These are phyloP conservation scores for Kernera saxatilis DNA, from an alignment of 345 rosid genomes.

Conservation along the genomic window DNA sequence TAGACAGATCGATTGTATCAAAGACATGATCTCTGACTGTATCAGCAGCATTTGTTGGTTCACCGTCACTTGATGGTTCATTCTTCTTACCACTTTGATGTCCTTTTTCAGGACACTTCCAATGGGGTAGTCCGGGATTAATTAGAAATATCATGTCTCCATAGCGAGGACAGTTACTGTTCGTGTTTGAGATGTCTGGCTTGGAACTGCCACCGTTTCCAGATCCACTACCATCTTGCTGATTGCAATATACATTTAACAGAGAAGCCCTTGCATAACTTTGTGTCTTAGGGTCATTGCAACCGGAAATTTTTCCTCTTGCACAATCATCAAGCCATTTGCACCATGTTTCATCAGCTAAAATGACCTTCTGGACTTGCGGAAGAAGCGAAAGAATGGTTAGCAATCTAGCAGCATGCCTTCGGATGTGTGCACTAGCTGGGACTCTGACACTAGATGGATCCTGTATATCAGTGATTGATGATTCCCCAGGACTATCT, in stretches of 20 bases:
- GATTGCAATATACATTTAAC: constrained; percentile 64
- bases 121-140: constrained; percentile 78
- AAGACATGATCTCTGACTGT: constrained; percentile 22
- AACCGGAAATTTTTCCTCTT: constrained; percentile 58
- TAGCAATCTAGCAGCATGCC: constrained; percentile 89
- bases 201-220: constrained; percentile 29
- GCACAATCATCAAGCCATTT: constrained; percentile 98
- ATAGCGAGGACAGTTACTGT: constrained; percentile 52
- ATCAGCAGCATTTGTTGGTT: constrained; percentile 23
- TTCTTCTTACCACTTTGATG: constrained; percentile 27
- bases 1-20: constrained; percentile 28
- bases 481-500: constrained; percentile 40
- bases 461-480: constrained; percentile 38
- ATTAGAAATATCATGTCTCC: constrained; percentile 71
- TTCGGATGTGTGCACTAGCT: constrained; percentile 81
- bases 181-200: constrained; percentile 34
- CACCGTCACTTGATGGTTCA: constrained; percentile 26
- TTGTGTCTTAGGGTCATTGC: constrained; percentile 72
- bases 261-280: constrained; percentile 91
- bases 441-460: constrained; percentile 72
- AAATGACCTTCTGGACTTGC: constrained; percentile 59
- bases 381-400: constrained; percentile 82
- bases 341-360: constrained; percentile 67
- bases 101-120: constrained; percentile 58
- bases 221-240: constrained; percentile 31